These are phyloP conservation scores for Cladosporium phlei DNA, from an alignment of 2,329 filamentous ascomycete species.

Conservation along the genomic window DNA sequence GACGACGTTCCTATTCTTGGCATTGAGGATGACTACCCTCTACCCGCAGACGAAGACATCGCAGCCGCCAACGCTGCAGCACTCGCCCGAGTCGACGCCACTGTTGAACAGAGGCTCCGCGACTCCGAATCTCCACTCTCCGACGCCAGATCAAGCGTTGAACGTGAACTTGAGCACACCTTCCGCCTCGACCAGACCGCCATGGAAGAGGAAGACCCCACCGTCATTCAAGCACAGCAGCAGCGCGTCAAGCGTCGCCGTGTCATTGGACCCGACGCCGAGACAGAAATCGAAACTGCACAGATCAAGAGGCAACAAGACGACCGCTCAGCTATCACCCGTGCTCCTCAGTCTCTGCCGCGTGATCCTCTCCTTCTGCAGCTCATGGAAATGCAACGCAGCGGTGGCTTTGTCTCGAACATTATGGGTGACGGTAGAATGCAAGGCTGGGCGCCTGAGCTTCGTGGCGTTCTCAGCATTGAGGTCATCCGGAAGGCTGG, in stretches of 20 bases:
- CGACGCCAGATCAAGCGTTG: constrained; percentile 47
- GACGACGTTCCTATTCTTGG: constrained; percentile 23
- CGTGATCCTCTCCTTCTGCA: constrained; percentile 82
- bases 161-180: constrained; percentile 62
- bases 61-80: constrained; percentile 38
- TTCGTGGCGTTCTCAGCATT: constrained; percentile 85
- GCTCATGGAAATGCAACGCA: constrained; percentile 87
- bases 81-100: constrained; percentile 40
- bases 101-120: constrained; percentile 35
- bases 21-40: constrained; percentile 36
- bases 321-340: constrained; percentile 81
- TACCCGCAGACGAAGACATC: constrained; percentile 35
- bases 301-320: constrained; percentile 83
- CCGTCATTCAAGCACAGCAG: constrained; percentile 53
- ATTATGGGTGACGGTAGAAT: constrained; percentile 73
- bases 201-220: constrained; percentile 40
- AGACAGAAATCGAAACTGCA: constrained; percentile 69
- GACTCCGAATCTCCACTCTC: constrained; percentile 52
- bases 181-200: constrained; percentile 34
- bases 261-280: constrained; percentile 72
- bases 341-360: constrained; percentile 75
- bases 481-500: constrained; percentile 71
- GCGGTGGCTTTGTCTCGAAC: constrained; percentile 80
- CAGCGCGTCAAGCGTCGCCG: constrained; percentile 76
- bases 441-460: constrained; percentile 81